Evolutionary conservation across 1,284 basidiomycete species (phyloP), one percentile per base, ranked within the genome.

Genomic region (Microbotryum violaceum): DNA sequence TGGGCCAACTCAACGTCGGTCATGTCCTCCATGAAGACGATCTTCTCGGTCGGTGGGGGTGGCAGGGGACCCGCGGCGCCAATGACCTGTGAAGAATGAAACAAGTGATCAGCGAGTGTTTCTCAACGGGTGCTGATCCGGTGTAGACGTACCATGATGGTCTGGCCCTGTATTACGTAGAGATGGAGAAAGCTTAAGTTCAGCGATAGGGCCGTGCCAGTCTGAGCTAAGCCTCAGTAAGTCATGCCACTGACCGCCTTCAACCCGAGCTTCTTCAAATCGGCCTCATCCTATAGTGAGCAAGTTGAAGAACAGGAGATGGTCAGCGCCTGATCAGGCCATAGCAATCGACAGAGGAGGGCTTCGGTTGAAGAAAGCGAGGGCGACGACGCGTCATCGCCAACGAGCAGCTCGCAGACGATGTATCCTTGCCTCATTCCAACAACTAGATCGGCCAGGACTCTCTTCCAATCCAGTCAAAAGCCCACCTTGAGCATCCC

Each of bases 51-150:
- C 4, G 94, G 94, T 0, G 90, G 85, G 73, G 89, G 87, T 10
- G 93, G 94, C 1, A 97, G 81, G 64, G 91, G 88, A 10, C 89
- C 91, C 1, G 92, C 90, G 3, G 90, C 85, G 45, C 96, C 96
- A 72, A 97, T 89, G 42, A 94, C 89, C 83, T 71, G 64, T 3
- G 37, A 4, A 31, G 29, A 33, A 29, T 42, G 25, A 18, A n/a
- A n/a, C n/a, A n/a, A 14, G 52, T 48, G 29, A 57, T 49, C 14
- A 18, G 21, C 56, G 54, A 16, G 46, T 14, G 8, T 29, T 10
- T 9, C 27, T n/a, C 44, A 16, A 23, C 14, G 9, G 6, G 14
- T 12, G 20, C 2, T 9, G 6, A 27, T 18, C 16, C 12, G 10
- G 10, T 4, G 12, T 1, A 1, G 16, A 33, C 66, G 9, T 51